Evolutionary conservation across 768 basidiomycete genomes (phyloP).

Genomic region (Russula sp.): DNA sequence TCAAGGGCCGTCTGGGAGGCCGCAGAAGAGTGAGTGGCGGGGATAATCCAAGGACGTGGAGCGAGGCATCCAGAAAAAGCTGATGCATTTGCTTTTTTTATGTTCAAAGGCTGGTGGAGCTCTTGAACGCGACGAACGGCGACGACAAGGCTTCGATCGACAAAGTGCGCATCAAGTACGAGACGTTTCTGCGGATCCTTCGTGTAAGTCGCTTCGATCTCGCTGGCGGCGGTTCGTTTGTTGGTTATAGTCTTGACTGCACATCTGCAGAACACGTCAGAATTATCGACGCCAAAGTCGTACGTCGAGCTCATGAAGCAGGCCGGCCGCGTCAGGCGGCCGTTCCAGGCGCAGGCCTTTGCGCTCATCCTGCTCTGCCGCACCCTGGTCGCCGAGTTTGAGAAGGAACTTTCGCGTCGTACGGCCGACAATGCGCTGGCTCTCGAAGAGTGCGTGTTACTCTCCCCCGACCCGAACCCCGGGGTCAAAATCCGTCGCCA

Average conservation of each 20-base stretch:
- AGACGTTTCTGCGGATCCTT: conserved; percentile 3
- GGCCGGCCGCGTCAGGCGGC: conserved; percentile 13
- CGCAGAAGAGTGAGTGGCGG: conserved; percentile 5
- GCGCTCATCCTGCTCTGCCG: conserved; percentile 14
- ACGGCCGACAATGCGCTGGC: conserved; percentile 2
- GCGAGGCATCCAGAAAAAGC: not conserved
- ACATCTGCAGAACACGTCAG: conserved; percentile 7
- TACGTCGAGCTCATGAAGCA: conserved; percentile 16
- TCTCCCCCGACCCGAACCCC: no score
- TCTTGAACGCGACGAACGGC: not conserved
- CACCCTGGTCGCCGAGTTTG: conserved; percentile 9
- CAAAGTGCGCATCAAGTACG: conserved; percentile 9
- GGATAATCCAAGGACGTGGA: no score
- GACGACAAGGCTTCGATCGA: not conserved
- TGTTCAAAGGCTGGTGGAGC: not conserved
- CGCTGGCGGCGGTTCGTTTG: no score
- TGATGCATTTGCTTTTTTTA: not conserved
- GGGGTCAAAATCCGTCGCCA: not conserved
- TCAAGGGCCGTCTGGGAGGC: conserved; percentile 9
- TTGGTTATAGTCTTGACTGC: conserved; percentile 10
- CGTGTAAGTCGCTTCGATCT: conserved; percentile 2
- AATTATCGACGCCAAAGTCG: conserved; percentile 1
- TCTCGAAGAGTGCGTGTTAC: conserved; percentile 11
- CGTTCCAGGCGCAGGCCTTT: conserved; percentile 16
- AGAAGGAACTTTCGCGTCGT: not conserved